A percentile compares a stretch with the other conserved stretches of the same genome.
These are phyloP conservation scores for Monilinia polystroma DNA, from an alignment of 2,329 filamentous ascomycete genomes.

Conservation along the genomic window DNA sequence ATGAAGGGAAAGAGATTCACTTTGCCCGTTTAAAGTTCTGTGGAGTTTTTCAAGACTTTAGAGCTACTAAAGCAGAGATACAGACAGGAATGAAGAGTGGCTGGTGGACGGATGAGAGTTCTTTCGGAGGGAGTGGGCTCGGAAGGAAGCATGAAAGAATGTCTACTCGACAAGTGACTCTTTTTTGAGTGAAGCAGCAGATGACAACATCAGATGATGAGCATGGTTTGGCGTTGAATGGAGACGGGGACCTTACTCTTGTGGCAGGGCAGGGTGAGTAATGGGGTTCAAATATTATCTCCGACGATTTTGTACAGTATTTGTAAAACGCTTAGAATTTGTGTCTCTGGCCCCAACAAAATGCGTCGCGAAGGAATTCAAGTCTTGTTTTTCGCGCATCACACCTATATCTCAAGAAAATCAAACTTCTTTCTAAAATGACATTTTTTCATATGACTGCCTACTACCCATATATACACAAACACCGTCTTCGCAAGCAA, in stretches of 20 bases:
- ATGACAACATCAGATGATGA: conserved; percentile 20
- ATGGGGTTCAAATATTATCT: conserved; percentile 21
- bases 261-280: not conserved
- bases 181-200: not conserved
- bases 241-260: conserved; percentile 33
- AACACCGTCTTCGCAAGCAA: conserved; percentile 35
- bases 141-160: not conserved
- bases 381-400: not conserved
- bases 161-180: not conserved
- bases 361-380: not conserved
- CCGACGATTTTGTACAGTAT: conserved; percentile 21
- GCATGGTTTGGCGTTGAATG: conserved; percentile 37
- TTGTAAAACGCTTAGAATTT: conserved; percentile 29
- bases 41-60: not conserved
- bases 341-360: conserved; percentile 1
- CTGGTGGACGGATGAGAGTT: conserved; percentile 1
- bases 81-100: not conserved
- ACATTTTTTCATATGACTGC: conserved; percentile 36
- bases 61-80: not conserved
- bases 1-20: conserved; percentile 88
- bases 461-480: conserved; percentile 41
- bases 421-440: not conserved
- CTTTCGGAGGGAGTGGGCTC: no score
- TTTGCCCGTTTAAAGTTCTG: conserved; percentile 64
- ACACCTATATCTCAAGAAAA: not conserved